Conservation (phyloP, 2,329 filamentous ascomycete genomes). For the Claviceps fusiformis region DNA sequence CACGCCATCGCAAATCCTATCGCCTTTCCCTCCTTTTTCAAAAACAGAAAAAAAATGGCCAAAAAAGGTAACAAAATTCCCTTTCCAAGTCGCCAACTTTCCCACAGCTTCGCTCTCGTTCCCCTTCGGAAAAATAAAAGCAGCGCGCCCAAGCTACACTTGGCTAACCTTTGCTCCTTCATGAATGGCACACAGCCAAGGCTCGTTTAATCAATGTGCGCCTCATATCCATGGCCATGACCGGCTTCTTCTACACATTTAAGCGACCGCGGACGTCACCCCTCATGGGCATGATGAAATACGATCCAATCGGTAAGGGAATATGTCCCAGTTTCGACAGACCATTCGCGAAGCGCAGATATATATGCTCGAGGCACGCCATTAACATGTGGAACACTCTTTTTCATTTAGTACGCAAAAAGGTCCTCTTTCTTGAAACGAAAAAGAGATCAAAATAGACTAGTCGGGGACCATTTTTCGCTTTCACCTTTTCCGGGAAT, state of each 20-base stretch:
- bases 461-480: background rate
- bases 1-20: background rate
- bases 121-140: background rate
- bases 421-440: conserved; percentile 89
- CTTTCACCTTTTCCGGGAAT: background rate
- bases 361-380: background rate
- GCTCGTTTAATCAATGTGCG: conserved; percentile 86
- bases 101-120: background rate
- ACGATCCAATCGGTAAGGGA: conserved; percentile 80
- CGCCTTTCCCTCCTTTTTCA: too few species aligned
- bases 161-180: background rate
- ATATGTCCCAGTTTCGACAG: too few species aligned
- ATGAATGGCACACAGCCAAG: conserved; percentile 46
- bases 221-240: conserved; percentile 96
- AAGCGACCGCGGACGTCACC: conserved; percentile 65
- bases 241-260: conserved; percentile 91
- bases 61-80: conserved; percentile 11
- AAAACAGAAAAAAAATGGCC: conserved; percentile 9
- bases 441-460: conserved; percentile 58
- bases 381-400: background rate
- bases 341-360: too few species aligned
- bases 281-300: conserved; percentile 95
- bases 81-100: background rate
- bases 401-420: conserved; percentile 60
- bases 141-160: background rate